Base-by-base conservation (phyloP, 164 flowering plant species). In the Piper betle region DNA sequence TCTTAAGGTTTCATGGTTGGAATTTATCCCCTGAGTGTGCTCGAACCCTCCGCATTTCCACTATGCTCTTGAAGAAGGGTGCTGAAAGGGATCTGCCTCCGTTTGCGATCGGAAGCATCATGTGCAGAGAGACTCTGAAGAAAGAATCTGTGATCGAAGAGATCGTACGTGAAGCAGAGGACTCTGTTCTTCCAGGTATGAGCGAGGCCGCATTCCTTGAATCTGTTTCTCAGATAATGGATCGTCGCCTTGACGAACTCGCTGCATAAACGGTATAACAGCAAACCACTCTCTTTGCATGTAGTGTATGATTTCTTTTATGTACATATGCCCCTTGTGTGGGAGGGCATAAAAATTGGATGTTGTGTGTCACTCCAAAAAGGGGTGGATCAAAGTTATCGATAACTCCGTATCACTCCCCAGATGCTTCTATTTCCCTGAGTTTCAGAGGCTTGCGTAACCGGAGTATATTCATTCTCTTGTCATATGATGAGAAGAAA, bases 41-140 rank as follows among this genome's bases (percentile, higher is more conserved):
- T 7, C 91, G 89, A 39, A 80, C 75, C 0, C 76, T 87, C 33
- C 80, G 81, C 18, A 76, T 83, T 63, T 83, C 95, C 64, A 87
- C 95, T 66, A 87, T 85, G 95, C 85, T 87, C 57, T 72, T 87
- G 72, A 85, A 87, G 75, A 87, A 85, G 69, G 95, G 95, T 8
- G 84, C 66, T 11, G 80, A 79, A 65, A 68, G 78, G 66, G 88
- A 87, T 17, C 77, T 87, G 39, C 72, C 84, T 53, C 82, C 95
- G 5, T 87, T 74, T 63, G 68, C 67, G 40, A 85, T 87, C 18
- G 95, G 95, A 68, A 81, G 75, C 77, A 82, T 87, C 66, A 81
- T 87, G 87, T 83, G 87, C 72, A 77, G 95, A 65, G 81, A 75
- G 58, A 80, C 77, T 20, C 52, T 85, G 63, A 81, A 77, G 60